Percentiles rank a stretch among this genome's conserved stretches.
These are phyloP conservation scores for Porogramme epimiltina DNA, from an alignment of 1,284 basidiomycete species.

Conservation along the genomic window DNA sequence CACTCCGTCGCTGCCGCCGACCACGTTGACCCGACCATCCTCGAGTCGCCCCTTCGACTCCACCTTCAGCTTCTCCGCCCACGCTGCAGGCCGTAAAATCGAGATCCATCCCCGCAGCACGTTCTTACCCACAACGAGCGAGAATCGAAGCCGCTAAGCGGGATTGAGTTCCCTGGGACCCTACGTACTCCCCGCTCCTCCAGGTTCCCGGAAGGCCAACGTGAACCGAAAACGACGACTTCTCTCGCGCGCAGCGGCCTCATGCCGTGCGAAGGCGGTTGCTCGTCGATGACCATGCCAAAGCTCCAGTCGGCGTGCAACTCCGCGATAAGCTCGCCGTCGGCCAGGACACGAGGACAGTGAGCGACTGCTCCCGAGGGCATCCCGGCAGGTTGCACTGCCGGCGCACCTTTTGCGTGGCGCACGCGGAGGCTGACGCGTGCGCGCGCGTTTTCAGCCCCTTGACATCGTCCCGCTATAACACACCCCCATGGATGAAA, in stretches of 20 bases:
- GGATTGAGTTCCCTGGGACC: constrained; percentile 28
- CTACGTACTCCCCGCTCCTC: constrained; percentile 1
- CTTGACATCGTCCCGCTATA: constrained; percentile 5
- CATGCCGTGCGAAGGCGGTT: constrained; percentile 28
- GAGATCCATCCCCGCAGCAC: constrained; percentile 38
- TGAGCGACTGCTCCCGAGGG: constrained; percentile 28
- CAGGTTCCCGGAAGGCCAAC: too few species aligned
- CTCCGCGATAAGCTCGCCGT: constrained; percentile 33
- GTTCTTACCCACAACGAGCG: constrained; percentile 26
- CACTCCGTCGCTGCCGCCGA: constrained; percentile 41
- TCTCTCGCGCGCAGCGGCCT: constrained; percentile 28
- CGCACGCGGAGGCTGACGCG: too few species aligned
- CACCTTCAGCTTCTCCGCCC: constrained; percentile 37
- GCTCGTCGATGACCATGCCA: constrained; percentile 29
- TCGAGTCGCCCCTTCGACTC: constrained; percentile 41
- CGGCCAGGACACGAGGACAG: constrained; percentile 26
- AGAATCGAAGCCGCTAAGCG: constrained; percentile 29
- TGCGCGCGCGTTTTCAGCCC: not conserved
- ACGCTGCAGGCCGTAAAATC: constrained; percentile 41
- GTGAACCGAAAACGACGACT: too few species aligned
- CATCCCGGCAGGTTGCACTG: constrained; percentile 7
- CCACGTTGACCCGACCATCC: constrained; percentile 23
- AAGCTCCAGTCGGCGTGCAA: constrained; percentile 30
- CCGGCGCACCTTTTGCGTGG: too few species aligned
- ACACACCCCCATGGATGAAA: too few species aligned